phyloP scores from a whole-genome alignment of 257 asterid species.

The Nicotiana noctiflora region DNA sequence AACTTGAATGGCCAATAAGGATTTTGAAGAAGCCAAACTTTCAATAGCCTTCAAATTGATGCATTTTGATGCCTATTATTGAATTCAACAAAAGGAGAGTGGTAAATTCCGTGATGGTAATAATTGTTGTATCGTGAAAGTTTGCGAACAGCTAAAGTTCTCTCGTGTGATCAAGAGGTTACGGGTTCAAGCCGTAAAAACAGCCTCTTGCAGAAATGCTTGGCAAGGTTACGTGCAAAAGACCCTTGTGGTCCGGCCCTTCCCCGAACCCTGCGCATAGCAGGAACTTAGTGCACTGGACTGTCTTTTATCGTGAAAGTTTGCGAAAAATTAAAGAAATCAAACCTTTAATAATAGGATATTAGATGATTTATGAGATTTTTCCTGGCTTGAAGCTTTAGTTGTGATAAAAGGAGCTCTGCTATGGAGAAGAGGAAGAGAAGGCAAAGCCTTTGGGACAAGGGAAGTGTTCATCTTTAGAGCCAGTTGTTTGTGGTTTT shows the following conservation, averaged over 20 bases:
- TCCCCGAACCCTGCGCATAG: no score
- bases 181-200: no score
- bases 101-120: neutral
- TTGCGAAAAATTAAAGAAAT: neutral
- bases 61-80: neutral
- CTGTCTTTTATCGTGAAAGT: no score
- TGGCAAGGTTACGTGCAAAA: no score
- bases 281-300: no score
- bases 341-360: neutral
- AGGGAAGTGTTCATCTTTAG: neutral
- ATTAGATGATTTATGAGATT: neutral
- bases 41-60: conserved; percentile 13
- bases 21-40: conserved; percentile 18
- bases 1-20: conserved; percentile 49
- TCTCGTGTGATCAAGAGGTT: accelerated
- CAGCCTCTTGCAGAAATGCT: no score
- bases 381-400: neutral
- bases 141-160: no score
- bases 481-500: neutral
- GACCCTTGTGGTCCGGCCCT: no score
- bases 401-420: no score
- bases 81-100: neutral
- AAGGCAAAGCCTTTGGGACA: conserved; percentile 1
- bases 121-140: neutral
- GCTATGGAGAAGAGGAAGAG: neutral